Conservation (phyloP, 257 asterid species). For the Mentha longifolia region DNA sequence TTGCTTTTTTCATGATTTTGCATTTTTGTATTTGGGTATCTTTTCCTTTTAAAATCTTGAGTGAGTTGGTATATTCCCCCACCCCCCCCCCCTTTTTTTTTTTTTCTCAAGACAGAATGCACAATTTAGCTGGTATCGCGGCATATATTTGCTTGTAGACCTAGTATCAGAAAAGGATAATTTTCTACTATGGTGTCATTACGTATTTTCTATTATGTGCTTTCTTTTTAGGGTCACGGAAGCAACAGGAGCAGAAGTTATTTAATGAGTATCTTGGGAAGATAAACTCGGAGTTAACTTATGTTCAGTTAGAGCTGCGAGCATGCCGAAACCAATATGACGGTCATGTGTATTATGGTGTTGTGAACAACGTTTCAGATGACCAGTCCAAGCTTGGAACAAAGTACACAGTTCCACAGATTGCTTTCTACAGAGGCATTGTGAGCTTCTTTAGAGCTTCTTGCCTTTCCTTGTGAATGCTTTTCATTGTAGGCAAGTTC, state of each 20-base stretch:
- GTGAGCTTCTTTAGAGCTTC: slow-evolving; percentile 49
- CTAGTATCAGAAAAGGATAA: background rate
- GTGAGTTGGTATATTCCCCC: background rate
- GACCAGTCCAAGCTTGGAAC: slow-evolving; percentile 94
- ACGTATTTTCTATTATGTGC: slow-evolving; percentile 14
- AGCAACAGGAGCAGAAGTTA: slow-evolving; percentile 48
- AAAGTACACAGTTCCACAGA: slow-evolving; percentile 81
- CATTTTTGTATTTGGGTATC: background rate
- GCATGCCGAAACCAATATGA: slow-evolving; percentile 46
- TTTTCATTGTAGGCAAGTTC: background rate
- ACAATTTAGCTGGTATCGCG: background rate
- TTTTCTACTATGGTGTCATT: background rate
- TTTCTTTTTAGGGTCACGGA: slow-evolving; percentile 49
- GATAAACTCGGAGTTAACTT: slow-evolving; percentile 68
- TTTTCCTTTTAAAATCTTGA: background rate
- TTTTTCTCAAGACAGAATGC: background rate
- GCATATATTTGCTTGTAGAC: background rate
- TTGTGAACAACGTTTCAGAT: slow-evolving; percentile 79
- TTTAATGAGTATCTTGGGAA: slow-evolving; percentile 63
- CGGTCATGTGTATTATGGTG: slow-evolving; percentile 65
- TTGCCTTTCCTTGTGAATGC: background rate
- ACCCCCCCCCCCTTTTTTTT: background rate
- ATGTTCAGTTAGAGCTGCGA: slow-evolving; percentile 78
- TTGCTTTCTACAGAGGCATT: slow-evolving; percentile 86
- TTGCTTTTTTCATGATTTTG: background rate